Evolutionary conservation across 2,329 filamentous ascomycete species (phyloP).

Genomic region (Diaporthe eres): DNA sequence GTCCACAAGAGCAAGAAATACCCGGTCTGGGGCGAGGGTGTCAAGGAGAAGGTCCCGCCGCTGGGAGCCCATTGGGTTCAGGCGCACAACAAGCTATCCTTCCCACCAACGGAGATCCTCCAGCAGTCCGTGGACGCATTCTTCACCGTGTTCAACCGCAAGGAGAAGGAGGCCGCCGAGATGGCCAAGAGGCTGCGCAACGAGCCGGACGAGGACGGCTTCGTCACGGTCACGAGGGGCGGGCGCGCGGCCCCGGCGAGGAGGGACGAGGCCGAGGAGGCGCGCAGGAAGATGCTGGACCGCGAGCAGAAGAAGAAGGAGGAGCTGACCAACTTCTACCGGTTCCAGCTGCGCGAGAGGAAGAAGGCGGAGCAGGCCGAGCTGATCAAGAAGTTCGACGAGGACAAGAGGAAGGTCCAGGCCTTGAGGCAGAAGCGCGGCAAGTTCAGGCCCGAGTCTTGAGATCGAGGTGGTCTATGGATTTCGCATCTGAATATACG

Average conservation of each 20-base stretch:
- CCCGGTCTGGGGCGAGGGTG: constrained; percentile 77
- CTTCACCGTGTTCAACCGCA: constrained; percentile 85
- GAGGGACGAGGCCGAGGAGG: constrained; percentile 77
- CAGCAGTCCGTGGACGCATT: constrained; percentile 85
- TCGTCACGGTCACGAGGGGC: constrained; percentile 90
- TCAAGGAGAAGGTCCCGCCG: constrained; percentile 68
- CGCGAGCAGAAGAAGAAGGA: constrained; percentile 74
- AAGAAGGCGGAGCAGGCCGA: constrained; percentile 81
- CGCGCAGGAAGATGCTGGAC: constrained; percentile 71
- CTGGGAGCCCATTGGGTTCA: constrained; percentile 73
- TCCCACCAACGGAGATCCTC: constrained; percentile 76
- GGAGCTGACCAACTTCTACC: constrained; percentile 81
- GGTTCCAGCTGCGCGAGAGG: constrained; percentile 86
- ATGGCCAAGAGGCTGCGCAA: constrained; percentile 77
- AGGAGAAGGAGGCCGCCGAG: constrained; percentile 74
- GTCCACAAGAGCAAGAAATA: constrained; percentile 70
- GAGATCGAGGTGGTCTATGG: constrained; percentile 42
- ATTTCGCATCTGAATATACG: not conserved
- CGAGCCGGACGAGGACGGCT: constrained; percentile 94
- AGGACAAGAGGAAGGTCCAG: constrained; percentile 79
- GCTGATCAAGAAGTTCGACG: constrained; percentile 80
- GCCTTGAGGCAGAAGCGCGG: constrained; percentile 78
- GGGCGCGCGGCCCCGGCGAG: constrained; percentile 81
- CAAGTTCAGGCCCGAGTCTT: constrained; percentile 68
- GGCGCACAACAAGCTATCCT: constrained; percentile 78